These are phyloP conservation scores for Castanopsis chinensis DNA, from an alignment of 306 rosid genomes.

Conservation along the genomic window DNA sequence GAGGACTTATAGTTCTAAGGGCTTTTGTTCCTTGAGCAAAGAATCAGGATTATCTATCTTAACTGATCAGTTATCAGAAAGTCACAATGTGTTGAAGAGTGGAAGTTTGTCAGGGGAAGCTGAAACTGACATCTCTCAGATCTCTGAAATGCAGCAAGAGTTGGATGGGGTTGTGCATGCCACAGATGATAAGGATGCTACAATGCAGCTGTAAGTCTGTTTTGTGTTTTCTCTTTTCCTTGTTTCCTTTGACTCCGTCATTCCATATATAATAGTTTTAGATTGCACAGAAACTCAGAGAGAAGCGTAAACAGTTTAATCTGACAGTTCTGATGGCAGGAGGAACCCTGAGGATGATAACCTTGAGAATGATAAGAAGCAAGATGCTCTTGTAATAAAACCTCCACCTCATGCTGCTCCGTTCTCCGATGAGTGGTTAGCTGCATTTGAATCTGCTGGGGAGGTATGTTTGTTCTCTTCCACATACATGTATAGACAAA, in stretches of 20 bases:
- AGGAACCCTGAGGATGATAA: slow-evolving; percentile 29
- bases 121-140: slow-evolving; percentile 21
- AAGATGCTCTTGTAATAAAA: slow-evolving; percentile 38
- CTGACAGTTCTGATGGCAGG: slow-evolving; percentile 42
- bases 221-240: slow-evolving; percentile 2
- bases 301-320: slow-evolving; percentile 6
- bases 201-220: slow-evolving; percentile 46
- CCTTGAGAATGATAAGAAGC: slow-evolving; percentile 33
- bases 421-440: slow-evolving; percentile 94
- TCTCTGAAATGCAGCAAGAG: slow-evolving; percentile 29
- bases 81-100: slow-evolving; percentile 18
- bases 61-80: slow-evolving; percentile 23
- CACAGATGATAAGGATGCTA: slow-evolving; percentile 29
- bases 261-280: background rate
- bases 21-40: slow-evolving; percentile 30
- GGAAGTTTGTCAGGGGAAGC: slow-evolving; percentile 25
- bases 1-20: slow-evolving; percentile 16
- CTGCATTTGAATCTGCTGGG: slow-evolving; percentile 96
- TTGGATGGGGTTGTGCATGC: background rate
- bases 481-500: background rate
- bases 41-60: slow-evolving; percentile 21
- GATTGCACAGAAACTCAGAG: background rate
- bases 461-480: slow-evolving; percentile 54
- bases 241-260: background rate
- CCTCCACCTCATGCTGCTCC: slow-evolving; percentile 66